phyloP scores from a whole-genome alignment of 78 protist genomes.

The Dictyostelium capitatum region DNA sequence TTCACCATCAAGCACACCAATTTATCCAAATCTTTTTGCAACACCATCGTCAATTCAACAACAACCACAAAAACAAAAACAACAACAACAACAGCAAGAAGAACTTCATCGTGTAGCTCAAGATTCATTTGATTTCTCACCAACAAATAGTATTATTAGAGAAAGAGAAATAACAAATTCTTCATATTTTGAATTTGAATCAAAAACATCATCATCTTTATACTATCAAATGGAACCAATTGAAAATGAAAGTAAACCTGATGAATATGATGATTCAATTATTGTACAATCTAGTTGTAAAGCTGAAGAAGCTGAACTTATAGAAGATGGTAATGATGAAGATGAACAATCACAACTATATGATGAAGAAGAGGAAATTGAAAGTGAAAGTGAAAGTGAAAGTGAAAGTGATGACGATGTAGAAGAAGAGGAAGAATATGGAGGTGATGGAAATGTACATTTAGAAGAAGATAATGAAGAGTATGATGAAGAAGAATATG shows the following conservation, averaged over 20 bases:
- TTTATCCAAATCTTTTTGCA: neutral
- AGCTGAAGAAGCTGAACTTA: neutral
- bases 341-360: neutral
- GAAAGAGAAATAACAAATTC: too few relatives aligned
- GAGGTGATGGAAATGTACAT: neutral
- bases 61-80: neutral
- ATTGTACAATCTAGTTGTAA: neutral
- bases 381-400: neutral
- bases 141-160: neutral
- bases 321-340: neutral
- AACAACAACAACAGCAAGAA: slow-evolving; percentile 7
- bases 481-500: neutral
- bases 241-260: neutral
- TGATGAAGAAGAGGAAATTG: too few relatives aligned
- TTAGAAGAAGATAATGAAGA: neutral
- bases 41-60: neutral
- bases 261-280: neutral
- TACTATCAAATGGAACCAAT: neutral
- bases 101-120: neutral
- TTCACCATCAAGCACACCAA: neutral
- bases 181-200: too few relatives aligned
- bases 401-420: neutral
- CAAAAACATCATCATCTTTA: too few relatives aligned
- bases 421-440: neutral
- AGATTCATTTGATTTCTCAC: slow-evolving; percentile 1